Evolutionary conservation across 495 filamentous ascomycete species (phyloP), one percentile per base, ranked within the genome.

Genomic region (Thermothielavioides terrestris): DNA sequence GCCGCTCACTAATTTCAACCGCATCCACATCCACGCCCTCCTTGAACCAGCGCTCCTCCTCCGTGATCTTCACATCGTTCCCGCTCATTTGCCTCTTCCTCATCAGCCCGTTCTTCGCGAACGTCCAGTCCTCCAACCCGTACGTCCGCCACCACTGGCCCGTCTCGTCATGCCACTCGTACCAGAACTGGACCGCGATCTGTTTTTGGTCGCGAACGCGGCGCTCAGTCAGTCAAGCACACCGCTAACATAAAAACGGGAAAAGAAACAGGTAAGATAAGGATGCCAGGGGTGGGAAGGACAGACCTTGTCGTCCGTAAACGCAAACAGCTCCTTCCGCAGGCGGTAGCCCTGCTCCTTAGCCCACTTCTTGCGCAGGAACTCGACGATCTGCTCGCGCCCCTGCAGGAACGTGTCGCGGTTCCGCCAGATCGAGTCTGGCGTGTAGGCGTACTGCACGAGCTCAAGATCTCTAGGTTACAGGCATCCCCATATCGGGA

Each of bases 181-280:
- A 94, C 88, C 88, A 94, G 65, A 94, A 94, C 66, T 94, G 85
- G 34, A 92, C 88, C 1, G 86, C 87, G 57, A 91, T 94, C 68
- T 76, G 49, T 9, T 6, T 8, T 32, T 11, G 4, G 27, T 42
- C 8, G 14, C 6, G 17, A 3, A 25, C n/a, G 9, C 17, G 10
- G 8, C 3, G 17, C 4, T 32, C n/a, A n/a, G n/a, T n/a, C n/a
- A n/a, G n/a, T n/a, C n/a, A n/a, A n/a, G n/a, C n/a, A n/a, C n/a
- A n/a, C n/a, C n/a, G n/a, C n/a, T n/a, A n/a, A n/a, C n/a, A n/a
- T n/a, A n/a, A n/a, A n/a, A n/a, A n/a, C n/a, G n/a, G n/a, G n/a
- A n/a, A n/a, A n/a, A n/a, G n/a, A n/a, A n/a, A n/a, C n/a, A n/a
- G n/a, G n/a, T n/a, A n/a, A n/a, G n/a, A n/a, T n/a, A n/a, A n/a